Percentiles rank a stretch among this genome's conserved stretches.
Evolutionary conservation across 805 yeast species (phyloP).

Genomic region (Jamesozyma piceae): DNA sequence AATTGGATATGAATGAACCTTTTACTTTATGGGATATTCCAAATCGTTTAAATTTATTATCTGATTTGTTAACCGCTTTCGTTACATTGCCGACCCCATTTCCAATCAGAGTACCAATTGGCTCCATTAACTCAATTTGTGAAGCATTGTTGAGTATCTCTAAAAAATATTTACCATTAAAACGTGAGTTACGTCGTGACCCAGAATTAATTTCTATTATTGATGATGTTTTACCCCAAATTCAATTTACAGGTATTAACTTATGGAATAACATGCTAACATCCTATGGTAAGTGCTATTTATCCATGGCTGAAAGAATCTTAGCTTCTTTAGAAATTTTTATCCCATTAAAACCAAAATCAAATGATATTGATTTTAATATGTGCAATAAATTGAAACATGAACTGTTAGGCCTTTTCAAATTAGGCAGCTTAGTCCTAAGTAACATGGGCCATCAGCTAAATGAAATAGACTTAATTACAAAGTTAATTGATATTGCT

Average conservation of each 20-base stretch:
- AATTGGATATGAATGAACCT: constrained; percentile 52
- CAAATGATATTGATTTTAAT: constrained; percentile 36
- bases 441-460: constrained; percentile 32
- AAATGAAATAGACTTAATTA: constrained; percentile 43
- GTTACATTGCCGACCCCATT: constrained; percentile 45
- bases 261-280: constrained; percentile 30
- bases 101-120: constrained; percentile 55
- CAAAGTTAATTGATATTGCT: constrained; percentile 51
- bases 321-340: constrained; percentile 47
- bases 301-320: constrained; percentile 44
- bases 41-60: constrained; percentile 40
- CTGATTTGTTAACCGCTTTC: constrained; percentile 38
- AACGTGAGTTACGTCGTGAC: constrained; percentile 49
- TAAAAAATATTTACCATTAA: constrained; percentile 44
- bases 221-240: constrained; percentile 33
- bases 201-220: constrained; percentile 38
- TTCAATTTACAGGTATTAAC: constrained; percentile 39
- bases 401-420: constrained; percentile 20
- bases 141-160: constrained; percentile 51
- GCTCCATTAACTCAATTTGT: constrained; percentile 40
- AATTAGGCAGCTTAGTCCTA: constrained; percentile 14
- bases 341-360: constrained; percentile 40
- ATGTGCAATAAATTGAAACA: constrained; percentile 18
- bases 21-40: constrained; percentile 43
- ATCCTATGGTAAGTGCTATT: constrained; percentile 27